A percentile compares a stretch with the other conserved stretches of the same genome.
Evolutionary conservation across 163 green algal genomes (phyloP).

Genomic region (Scenedesmus sp.): DNA sequence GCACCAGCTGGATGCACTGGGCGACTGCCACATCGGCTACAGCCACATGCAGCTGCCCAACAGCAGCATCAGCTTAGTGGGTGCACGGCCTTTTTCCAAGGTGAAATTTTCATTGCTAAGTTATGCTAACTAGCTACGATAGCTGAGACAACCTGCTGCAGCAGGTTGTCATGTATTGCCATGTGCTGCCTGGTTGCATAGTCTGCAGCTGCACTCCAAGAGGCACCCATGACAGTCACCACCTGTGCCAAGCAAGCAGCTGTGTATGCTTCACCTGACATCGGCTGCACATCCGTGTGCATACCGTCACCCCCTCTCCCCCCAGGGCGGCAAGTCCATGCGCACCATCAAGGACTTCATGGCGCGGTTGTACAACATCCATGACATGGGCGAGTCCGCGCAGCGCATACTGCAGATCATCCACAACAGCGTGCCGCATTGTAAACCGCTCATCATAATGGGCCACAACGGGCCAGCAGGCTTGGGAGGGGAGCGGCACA

Average conservation of each 20-base stretch:
- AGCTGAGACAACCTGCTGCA: no score
- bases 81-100: conserved; percentile 65
- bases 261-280: no score
- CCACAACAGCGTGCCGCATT: not conserved
- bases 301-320: not conserved
- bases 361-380: not conserved
- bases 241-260: no score
- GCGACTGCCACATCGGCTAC: conserved; percentile 68
- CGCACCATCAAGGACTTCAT: conserved; percentile 40
- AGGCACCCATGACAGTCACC: no score
- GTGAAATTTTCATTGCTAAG: conserved; percentile 20
- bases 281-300: not conserved
- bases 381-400: conserved; percentile 25
- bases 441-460: conserved; percentile 67
- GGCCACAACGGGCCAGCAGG: conserved; percentile 81
- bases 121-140: no score
- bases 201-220: no score
- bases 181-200: no score
- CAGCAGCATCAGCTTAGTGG: conserved; percentile 65
- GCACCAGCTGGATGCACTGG: conserved; percentile 66
- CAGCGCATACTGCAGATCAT: conserved; percentile 17
- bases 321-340: conserved; percentile 37
- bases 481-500: conserved; percentile 62
- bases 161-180: no score
- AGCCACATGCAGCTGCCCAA: conserved; percentile 34